phyloP scores from a whole-genome alignment of 2,329 filamentous ascomycete species.

The Apiospora sp. region DNA sequence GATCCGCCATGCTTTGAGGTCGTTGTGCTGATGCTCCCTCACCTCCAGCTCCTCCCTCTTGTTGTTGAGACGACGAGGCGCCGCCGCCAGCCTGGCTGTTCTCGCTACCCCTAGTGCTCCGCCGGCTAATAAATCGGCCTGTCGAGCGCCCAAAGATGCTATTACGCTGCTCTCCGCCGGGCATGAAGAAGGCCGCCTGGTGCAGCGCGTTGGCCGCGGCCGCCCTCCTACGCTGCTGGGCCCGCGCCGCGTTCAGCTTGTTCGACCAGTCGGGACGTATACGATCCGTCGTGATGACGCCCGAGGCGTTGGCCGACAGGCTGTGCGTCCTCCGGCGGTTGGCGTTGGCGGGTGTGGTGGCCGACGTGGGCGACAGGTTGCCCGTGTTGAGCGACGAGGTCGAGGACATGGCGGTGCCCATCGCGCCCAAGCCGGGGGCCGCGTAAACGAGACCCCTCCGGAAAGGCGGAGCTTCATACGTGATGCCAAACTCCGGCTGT shows the following conservation, averaged over 20 bases:
- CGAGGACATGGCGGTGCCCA: slow-evolving; percentile 83
- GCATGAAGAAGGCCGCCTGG: slow-evolving; percentile 91
- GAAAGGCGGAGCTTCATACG: slow-evolving; percentile 89
- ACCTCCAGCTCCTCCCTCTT: neutral
- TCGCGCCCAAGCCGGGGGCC: slow-evolving; percentile 55
- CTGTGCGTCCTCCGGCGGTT: slow-evolving; percentile 61
- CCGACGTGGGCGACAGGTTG: slow-evolving; percentile 49
- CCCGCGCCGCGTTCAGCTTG: slow-evolving; percentile 84
- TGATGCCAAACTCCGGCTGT: slow-evolving; percentile 94
- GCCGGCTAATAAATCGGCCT: slow-evolving; percentile 61
- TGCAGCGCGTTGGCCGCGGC: slow-evolving; percentile 94
- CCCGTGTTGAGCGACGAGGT: slow-evolving; percentile 78
- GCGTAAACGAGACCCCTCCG: slow-evolving; percentile 81
- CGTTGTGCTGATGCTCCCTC: too few species aligned
- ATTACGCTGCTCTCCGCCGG: slow-evolving; percentile 61
- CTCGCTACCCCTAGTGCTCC: slow-evolving; percentile 43
- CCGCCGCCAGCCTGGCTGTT: too few species aligned
- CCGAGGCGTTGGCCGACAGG: slow-evolving; percentile 82
- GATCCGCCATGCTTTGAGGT: slow-evolving; percentile 41
- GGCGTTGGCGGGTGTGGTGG: slow-evolving; percentile 42
- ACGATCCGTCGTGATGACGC: slow-evolving; percentile 90
- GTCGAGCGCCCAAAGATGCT: slow-evolving; percentile 59
- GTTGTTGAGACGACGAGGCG: slow-evolving; percentile 26
- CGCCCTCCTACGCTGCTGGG: slow-evolving; percentile 84
- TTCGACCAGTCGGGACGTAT: slow-evolving; percentile 94